Evolutionary conservation across 768 basidiomycete genomes (phyloP).

Genomic region (Omphalotus guepiniiformis): DNA sequence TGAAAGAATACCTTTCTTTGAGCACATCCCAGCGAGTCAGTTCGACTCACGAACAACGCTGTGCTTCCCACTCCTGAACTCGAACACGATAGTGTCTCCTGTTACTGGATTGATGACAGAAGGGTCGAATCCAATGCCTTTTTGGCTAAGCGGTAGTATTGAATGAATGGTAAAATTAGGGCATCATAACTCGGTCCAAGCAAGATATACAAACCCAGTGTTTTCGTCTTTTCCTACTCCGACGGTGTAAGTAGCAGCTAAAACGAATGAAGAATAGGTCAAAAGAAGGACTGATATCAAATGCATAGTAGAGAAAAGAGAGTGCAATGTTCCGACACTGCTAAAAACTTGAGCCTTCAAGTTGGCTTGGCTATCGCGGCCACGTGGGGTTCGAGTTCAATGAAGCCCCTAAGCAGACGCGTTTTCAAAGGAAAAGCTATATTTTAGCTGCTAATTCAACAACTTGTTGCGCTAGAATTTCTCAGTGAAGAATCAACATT

Average conservation of each 20-base stretch:
- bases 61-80: slow-evolving; percentile 35
- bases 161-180: not conserved
- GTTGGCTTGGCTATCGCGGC: no score
- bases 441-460: no score
- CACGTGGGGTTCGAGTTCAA: no score
- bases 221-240: slow-evolving; percentile 39
- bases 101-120: slow-evolving; percentile 30
- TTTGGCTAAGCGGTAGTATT: slow-evolving; percentile 24
- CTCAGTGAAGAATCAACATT: no score
- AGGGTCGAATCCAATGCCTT: slow-evolving; percentile 39
- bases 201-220: slow-evolving; percentile 35
- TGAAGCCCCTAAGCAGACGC: no score
- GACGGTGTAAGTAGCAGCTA: slow-evolving; percentile 29
- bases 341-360: no score
- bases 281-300: not conserved
- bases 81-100: slow-evolving; percentile 33
- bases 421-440: no score
- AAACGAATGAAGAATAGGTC: slow-evolving; percentile 13
- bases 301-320: not conserved
- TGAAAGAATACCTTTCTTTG: slow-evolving; percentile 8
- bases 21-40: not conserved
- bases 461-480: no score
- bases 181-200: not conserved
- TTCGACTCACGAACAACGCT: slow-evolving; percentile 33
- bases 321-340: no score